These are phyloP conservation scores for Pyrenopolyporus hunteri DNA, from an alignment of 495 filamentous ascomycete genomes.

Conservation along the genomic window DNA sequence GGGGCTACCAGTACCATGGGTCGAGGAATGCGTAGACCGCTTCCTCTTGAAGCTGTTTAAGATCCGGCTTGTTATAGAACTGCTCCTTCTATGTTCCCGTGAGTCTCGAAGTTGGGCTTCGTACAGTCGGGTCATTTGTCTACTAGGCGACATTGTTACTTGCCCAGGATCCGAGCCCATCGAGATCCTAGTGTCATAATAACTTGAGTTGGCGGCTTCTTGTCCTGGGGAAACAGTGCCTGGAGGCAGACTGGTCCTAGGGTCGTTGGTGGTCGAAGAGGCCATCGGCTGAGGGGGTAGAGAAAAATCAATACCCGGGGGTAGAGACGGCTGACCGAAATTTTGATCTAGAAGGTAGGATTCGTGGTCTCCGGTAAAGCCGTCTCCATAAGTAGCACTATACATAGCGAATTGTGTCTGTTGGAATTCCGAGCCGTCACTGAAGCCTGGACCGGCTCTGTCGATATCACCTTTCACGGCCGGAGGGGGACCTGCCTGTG, in stretches of 20 bases:
- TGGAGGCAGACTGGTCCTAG: slow-evolving; percentile 20
- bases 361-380: slow-evolving; percentile 26
- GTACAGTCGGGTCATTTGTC: slow-evolving; percentile 42
- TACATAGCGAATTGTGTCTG: slow-evolving; percentile 17
- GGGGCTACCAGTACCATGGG: slow-evolving; percentile 20
- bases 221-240: slow-evolving; percentile 29
- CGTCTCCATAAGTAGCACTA: slow-evolving; percentile 23
- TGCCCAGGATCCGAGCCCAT: slow-evolving; percentile 40
- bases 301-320: slow-evolving; percentile 36
- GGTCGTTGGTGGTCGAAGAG: slow-evolving; percentile 18
- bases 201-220: slow-evolving; percentile 42
- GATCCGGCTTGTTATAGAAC: slow-evolving; percentile 36
- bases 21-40: slow-evolving; percentile 38
- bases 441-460: slow-evolving; percentile 16
- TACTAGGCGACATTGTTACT: slow-evolving; percentile 31
- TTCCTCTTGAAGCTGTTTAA: slow-evolving; percentile 41
- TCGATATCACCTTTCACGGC: slow-evolving; percentile 31
- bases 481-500: slow-evolving; percentile 8
- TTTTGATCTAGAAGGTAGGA: slow-evolving; percentile 18
- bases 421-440: slow-evolving; percentile 22
- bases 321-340: slow-evolving; percentile 31
- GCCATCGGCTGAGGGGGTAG: slow-evolving; percentile 34
- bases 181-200: slow-evolving; percentile 45
- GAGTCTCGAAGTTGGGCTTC: slow-evolving; percentile 40
- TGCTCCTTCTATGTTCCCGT: slow-evolving; percentile 33